Percentiles rank a stretch among this genome's conserved stretches.
Conservation (phyloP, 306 rosid genomes). For the Myrica gale region DNA sequence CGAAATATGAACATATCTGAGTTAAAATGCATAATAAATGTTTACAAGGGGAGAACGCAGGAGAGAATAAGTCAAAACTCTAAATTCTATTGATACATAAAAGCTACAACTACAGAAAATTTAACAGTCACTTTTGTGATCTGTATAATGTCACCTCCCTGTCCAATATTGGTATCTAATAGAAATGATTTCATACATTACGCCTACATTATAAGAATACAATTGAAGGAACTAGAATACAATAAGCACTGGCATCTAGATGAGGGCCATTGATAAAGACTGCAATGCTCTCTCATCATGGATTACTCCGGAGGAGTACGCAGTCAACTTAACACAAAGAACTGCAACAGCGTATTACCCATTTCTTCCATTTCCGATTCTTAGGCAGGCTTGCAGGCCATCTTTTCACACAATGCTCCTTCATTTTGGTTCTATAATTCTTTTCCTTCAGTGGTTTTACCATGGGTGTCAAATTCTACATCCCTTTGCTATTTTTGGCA, state of each 20-base stretch:
- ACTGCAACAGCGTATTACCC: neutral
- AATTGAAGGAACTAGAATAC: neutral
- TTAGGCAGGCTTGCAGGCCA: neutral
- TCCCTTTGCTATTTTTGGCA: neutral
- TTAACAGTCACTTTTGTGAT: neutral
- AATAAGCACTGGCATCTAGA: neutral
- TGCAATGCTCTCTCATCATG: neutral
- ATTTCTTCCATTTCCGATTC: neutral
- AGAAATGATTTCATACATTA: neutral
- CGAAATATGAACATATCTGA: neutral
- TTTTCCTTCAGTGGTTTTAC: too few relatives aligned
- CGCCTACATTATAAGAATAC: neutral
- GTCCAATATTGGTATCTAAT: neutral
- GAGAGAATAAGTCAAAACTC: too few relatives aligned
- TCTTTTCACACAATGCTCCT: neutral
- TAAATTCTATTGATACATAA: neutral
- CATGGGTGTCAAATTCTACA: neutral
- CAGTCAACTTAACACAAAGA: neutral
- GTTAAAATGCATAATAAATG: neutral
- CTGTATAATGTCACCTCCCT: neutral
- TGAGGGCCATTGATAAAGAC: neutral
- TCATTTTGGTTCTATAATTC: neutral
- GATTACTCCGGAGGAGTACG: neutral
- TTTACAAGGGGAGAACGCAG: too few relatives aligned
- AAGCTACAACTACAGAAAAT: neutral